Percentiles rank a stretch among this genome's conserved stretches.
Evolutionary conservation across 495 filamentous ascomycete species (phyloP).

Genomic region (Penicillium verhagenii): DNA sequence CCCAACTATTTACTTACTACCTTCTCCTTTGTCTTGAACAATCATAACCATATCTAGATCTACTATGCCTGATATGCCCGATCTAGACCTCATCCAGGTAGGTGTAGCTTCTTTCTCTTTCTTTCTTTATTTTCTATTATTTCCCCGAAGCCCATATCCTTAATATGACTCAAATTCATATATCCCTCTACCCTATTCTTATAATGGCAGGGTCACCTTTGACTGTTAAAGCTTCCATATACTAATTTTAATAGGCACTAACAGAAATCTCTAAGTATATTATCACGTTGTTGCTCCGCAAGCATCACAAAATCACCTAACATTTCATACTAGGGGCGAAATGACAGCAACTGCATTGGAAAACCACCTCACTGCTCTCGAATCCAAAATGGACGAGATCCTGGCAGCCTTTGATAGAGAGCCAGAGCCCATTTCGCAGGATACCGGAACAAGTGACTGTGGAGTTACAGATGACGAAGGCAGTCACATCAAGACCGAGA

Average conservation of each 20-base stretch:
- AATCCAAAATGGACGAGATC: slow-evolving; percentile 58
- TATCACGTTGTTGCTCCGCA: neutral
- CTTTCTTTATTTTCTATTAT: too few relatives aligned
- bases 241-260: slow-evolving; percentile 25
- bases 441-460: neutral
- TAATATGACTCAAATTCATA: too few relatives aligned
- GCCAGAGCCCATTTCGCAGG: neutral
- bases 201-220: too few relatives aligned
- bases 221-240: too few relatives aligned
- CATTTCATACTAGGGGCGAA: slow-evolving; percentile 47
- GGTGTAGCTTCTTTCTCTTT: too few relatives aligned
- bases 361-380: slow-evolving; percentile 50
- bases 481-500: slow-evolving; percentile 9
- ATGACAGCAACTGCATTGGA: slow-evolving; percentile 56
- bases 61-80: too few relatives aligned
- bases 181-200: too few relatives aligned
- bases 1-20: too few relatives aligned
- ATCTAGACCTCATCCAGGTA: too few relatives aligned
- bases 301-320: slow-evolving; percentile 2
- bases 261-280: slow-evolving; percentile 38
- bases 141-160: too few relatives aligned
- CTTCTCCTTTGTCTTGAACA: too few relatives aligned
- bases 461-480: slow-evolving; percentile 9
- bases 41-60: too few relatives aligned
- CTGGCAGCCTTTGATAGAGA: slow-evolving; percentile 45